phyloP scores from a whole-genome alignment of 306 rosid species.

The Prunus armeniaca region DNA sequence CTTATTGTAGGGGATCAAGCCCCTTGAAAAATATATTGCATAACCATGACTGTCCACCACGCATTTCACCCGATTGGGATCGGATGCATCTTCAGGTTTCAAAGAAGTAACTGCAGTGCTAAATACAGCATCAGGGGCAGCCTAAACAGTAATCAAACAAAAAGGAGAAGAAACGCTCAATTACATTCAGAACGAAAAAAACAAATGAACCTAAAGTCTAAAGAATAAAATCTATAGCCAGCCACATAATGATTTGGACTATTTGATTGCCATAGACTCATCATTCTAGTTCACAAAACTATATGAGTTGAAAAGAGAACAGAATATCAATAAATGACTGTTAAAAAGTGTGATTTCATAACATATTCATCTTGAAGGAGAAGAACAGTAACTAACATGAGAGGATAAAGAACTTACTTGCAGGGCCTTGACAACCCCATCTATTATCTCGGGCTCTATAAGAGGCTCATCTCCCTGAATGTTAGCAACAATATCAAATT shows the following conservation, averaged over 20 bases:
- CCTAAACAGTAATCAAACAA: constrained; percentile 30
- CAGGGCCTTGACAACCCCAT: constrained; percentile 73
- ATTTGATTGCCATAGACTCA: not conserved
- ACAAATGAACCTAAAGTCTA: no score
- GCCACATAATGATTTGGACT: not conserved
- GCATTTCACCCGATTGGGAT: constrained; percentile 77
- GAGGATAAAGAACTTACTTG: constrained; percentile 34
- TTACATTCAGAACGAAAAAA: not conserved
- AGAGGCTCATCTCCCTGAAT: constrained; percentile 92
- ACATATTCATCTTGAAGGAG: no score
- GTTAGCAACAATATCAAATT: constrained; percentile 72
- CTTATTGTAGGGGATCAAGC: constrained; percentile 81
- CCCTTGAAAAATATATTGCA: constrained; percentile 82
- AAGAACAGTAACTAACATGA: no score
- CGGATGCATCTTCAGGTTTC: constrained; percentile 68
- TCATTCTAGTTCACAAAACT: not conserved
- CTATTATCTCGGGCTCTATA: constrained; percentile 75
- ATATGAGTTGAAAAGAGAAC: not conserved
- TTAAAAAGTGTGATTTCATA: no score
- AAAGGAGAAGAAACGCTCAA: not conserved
- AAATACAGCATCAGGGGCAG: constrained; percentile 84
- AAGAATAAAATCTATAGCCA: not conserved
- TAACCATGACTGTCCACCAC: constrained; percentile 61
- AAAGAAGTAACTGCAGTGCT: constrained; percentile 86
- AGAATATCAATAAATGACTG: no score